These are phyloP conservation scores for Eutrema heterophyllum DNA, from an alignment of 345 rosid genomes.

Conservation along the genomic window DNA sequence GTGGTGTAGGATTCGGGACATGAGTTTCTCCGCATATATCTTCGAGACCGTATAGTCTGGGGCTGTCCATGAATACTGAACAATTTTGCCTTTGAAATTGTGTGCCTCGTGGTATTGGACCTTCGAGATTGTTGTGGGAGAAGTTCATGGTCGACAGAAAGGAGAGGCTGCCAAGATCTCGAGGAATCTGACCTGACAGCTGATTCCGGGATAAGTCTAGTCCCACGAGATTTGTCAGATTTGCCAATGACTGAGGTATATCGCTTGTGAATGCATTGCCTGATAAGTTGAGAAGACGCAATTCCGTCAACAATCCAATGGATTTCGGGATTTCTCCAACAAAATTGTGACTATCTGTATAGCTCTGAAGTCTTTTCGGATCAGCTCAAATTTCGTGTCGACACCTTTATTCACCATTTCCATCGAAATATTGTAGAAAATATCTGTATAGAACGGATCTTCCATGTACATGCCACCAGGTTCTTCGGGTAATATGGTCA, in stretches of 20 bases:
- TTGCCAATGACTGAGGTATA: not conserved
- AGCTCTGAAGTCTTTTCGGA: too few species aligned
- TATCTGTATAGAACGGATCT: too few species aligned
- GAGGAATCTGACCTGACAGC: not conserved
- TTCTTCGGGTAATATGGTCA: not conserved
- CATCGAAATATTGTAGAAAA: too few species aligned
- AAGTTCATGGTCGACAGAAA: not conserved
- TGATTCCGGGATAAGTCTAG: not conserved
- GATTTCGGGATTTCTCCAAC: not conserved
- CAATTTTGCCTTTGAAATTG: not conserved
- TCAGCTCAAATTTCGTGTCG: too few species aligned
- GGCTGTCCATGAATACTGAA: not conserved
- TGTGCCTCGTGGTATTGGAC: not conserved
- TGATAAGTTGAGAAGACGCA: not conserved
- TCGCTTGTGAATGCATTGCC: not conserved
- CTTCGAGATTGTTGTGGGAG: not conserved
- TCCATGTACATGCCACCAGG: not conserved
- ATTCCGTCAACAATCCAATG: not conserved
- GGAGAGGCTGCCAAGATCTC: not conserved
- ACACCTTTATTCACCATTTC: too few species aligned
- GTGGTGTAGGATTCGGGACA: not conserved
- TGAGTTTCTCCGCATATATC: not conserved
- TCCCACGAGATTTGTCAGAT: not conserved
- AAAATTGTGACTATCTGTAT: too few species aligned
- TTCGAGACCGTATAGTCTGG: not conserved